Conservation (phyloP, 768 basidiomycete species). For the Lactifluus subvellereus region DNA sequence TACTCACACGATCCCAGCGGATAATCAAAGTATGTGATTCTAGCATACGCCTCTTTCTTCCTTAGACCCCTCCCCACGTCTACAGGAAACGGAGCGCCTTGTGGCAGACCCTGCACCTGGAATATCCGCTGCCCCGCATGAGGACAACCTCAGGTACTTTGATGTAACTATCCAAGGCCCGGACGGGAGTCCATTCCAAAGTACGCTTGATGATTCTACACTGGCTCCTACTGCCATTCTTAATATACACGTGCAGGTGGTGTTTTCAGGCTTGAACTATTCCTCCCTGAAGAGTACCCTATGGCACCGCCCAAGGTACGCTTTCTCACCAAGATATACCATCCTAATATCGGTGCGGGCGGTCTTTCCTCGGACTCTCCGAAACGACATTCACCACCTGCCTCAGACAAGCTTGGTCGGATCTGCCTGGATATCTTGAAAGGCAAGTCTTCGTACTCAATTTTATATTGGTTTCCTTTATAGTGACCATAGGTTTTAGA, state of each 20-base stretch:
- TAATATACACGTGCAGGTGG: conserved; percentile 51
- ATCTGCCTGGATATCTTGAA: conserved; percentile 99
- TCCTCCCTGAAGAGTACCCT: conserved; percentile 98
- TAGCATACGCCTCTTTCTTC: neutral
- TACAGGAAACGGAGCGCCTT: conserved; percentile 93
- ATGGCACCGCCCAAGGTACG: conserved; percentile 99
- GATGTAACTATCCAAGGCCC: conserved; percentile 97
- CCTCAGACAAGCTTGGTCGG: conserved; percentile 89
- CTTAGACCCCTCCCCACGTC: conserved; percentile 4
- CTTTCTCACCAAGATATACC: conserved; percentile 97
- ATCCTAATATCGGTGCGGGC: conserved; percentile 92
- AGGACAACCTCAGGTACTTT: conserved; percentile 97
- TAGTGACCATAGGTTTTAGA: conserved; percentile 42
- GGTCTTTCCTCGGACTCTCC: neutral
- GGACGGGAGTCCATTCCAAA: conserved; percentile 84
- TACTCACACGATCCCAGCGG: conserved; percentile 33
- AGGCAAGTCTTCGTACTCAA: conserved; percentile 43
- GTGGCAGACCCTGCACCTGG: conserved; percentile 96
- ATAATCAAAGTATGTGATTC: conserved; percentile 45
- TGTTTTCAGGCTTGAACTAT: conserved; percentile 92
- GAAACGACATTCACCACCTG: neutral
- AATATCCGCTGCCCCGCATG: conserved; percentile 91
- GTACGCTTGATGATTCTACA: conserved; percentile 32
- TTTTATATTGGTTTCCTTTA: neutral
- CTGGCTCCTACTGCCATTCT: neutral